phyloP scores from a whole-genome alignment of 345 rosid genomes.

The Boechera stricta region DNA sequence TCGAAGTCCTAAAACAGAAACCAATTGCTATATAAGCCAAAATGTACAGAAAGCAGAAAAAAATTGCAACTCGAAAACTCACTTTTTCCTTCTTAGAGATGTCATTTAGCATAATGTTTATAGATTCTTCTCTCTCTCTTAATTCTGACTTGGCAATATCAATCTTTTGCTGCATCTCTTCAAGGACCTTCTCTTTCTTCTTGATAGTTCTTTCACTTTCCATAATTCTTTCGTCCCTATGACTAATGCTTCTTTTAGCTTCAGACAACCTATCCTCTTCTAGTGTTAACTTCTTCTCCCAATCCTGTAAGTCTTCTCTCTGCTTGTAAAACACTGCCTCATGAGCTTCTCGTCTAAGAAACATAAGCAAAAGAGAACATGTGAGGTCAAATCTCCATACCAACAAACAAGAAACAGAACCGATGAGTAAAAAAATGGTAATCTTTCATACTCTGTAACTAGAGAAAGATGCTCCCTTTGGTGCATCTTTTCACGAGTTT shows the following conservation, averaged over 20 bases:
- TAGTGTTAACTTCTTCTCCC: slow-evolving; percentile 68
- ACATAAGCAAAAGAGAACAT: slow-evolving; percentile 19
- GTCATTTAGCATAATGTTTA: slow-evolving; percentile 54
- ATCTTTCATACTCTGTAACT: slow-evolving; percentile 61
- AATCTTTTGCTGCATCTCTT: slow-evolving; percentile 58
- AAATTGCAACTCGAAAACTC: slow-evolving; percentile 23
- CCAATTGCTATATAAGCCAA: slow-evolving; percentile 31
- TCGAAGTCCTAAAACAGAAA: slow-evolving; percentile 54
- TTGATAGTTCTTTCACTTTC: slow-evolving; percentile 55
- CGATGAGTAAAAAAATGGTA: neutral
- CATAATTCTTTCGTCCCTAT: slow-evolving; percentile 59
- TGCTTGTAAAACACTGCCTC: slow-evolving; percentile 67
- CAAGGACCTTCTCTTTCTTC: slow-evolving; percentile 62
- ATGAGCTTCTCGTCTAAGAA: slow-evolving; percentile 78
- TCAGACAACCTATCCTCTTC: slow-evolving; percentile 60
- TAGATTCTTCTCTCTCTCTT: slow-evolving; percentile 62
- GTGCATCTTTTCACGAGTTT: slow-evolving; percentile 64
- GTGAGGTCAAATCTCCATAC: slow-evolving; percentile 5
- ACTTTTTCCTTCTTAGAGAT: slow-evolving; percentile 73
- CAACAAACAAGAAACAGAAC: slow-evolving; percentile 14
- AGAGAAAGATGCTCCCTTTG: slow-evolving; percentile 71
- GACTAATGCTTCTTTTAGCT: slow-evolving; percentile 57
- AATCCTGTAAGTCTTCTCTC: slow-evolving; percentile 73
- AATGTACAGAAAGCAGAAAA: slow-evolving; percentile 2
- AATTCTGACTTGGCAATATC: slow-evolving; percentile 55